phyloP scores from a whole-genome alignment of 1,284 basidiomycete species.

The Inonotus hispidus region DNA sequence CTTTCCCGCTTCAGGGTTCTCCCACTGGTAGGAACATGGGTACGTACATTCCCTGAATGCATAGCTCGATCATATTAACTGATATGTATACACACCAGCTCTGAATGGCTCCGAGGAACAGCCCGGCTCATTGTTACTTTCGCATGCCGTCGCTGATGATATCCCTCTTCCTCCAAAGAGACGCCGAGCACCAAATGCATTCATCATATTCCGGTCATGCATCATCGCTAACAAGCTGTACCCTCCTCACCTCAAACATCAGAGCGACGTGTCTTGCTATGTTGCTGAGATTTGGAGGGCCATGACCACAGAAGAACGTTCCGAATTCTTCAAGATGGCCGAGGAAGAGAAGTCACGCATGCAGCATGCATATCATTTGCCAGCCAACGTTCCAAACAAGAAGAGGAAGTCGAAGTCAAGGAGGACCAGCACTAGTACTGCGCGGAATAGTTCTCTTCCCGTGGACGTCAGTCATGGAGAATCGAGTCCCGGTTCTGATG shows the following conservation, averaged over 20 bases:
- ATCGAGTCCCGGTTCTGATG: too few relatives aligned
- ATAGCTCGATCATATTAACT: background rate
- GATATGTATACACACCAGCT: background rate
- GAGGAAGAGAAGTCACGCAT: background rate
- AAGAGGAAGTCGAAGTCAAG: too few relatives aligned
- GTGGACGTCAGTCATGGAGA: too few relatives aligned
- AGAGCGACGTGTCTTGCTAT: conserved; percentile 6
- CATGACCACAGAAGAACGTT: background rate
- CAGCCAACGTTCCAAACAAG: too few relatives aligned
- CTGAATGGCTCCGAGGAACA: background rate
- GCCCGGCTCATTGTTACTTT: background rate
- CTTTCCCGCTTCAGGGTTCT: background rate
- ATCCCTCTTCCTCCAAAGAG: background rate
- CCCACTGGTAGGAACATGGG: too few relatives aligned
- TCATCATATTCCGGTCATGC: conserved; percentile 9
- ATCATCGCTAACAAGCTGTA: background rate
- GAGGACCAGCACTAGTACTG: too few relatives aligned
- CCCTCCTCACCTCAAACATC: background rate
- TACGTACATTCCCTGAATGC: background rate
- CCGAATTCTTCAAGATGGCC: conserved; percentile 1
- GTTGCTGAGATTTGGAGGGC: conserved; percentile 2
- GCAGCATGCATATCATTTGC: background rate
- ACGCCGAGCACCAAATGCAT: background rate
- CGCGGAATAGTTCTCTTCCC: too few relatives aligned
- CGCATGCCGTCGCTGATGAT: too few relatives aligned